A percentile compares a stretch with the other conserved stretches of the same genome.
These are phyloP conservation scores for Mycosphaerella sp. DNA, from an alignment of 2,329 filamentous ascomycete genomes.

Conservation along the genomic window DNA sequence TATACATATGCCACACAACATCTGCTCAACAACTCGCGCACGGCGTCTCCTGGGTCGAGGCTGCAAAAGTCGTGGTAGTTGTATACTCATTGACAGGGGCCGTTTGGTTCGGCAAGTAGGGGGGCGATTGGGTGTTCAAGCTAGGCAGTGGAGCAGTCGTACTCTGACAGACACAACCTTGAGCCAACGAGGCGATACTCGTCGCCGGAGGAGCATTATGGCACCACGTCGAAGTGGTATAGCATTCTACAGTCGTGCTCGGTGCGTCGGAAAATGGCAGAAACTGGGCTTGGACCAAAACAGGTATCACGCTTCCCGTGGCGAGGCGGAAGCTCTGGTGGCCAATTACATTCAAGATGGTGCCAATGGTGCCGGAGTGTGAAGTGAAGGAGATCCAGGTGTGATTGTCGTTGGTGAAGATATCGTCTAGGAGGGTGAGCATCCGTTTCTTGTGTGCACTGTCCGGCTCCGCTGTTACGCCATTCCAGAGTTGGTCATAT, in stretches of 20 bases:
- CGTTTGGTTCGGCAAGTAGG: slow-evolving; percentile 18
- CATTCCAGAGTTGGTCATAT: slow-evolving; percentile 50
- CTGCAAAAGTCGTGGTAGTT: slow-evolving; percentile 14
- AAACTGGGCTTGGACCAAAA: slow-evolving; percentile 56
- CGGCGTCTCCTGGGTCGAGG: neutral
- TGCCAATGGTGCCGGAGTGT: slow-evolving; percentile 54
- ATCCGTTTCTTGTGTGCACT: slow-evolving; percentile 48
- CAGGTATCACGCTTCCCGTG: slow-evolving; percentile 64
- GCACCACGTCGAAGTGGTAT: slow-evolving; percentile 33
- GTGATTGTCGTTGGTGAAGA: slow-evolving; percentile 49
- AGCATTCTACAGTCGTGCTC: slow-evolving; percentile 30
- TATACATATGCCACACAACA: no score
- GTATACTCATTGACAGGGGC: slow-evolving; percentile 22
- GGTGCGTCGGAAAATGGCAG: slow-evolving; percentile 31
- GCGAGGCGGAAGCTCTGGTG: slow-evolving; percentile 57
- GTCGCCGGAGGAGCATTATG: slow-evolving; percentile 32
- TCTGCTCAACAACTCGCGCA: neutral
- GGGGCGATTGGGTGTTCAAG: slow-evolving; percentile 18
- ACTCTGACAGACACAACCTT: slow-evolving; percentile 30
- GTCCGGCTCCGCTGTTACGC: slow-evolving; percentile 46
- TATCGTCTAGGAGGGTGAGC: slow-evolving; percentile 50
- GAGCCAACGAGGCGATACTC: slow-evolving; percentile 23
- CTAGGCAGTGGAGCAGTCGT: slow-evolving; percentile 18
- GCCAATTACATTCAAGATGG: slow-evolving; percentile 50
- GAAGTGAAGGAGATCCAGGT: slow-evolving; percentile 56